These are phyloP conservation scores for Cytospora leucostoma DNA, from an alignment of 2,329 filamentous ascomycete genomes.

Conservation along the genomic window DNA sequence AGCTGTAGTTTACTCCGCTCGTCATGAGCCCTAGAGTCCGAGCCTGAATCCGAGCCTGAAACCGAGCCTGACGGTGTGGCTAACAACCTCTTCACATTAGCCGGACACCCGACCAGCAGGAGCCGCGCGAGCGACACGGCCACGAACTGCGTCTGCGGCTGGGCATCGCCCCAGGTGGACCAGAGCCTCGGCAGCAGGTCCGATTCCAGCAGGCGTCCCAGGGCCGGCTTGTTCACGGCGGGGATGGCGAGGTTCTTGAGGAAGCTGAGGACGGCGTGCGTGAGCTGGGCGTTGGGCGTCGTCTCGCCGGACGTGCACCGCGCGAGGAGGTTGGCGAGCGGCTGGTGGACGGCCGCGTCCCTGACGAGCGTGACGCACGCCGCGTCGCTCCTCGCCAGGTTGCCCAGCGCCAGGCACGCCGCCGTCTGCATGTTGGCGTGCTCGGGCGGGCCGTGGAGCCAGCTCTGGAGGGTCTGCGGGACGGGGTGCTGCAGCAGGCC, in stretches of 20 bases:
- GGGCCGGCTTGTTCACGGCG: conserved; percentile 51
- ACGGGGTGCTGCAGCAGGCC: conserved; percentile 34
- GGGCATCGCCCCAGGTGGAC: conserved; percentile 45
- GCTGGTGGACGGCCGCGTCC: conserved; percentile 44
- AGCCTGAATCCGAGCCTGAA: conserved; percentile 36
- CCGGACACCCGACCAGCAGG: conserved; percentile 53
- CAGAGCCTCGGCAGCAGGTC: conserved; percentile 55
- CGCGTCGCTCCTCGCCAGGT: conserved; percentile 61
- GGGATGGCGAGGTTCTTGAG: conserved; percentile 67
- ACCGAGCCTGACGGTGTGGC: conserved; percentile 36
- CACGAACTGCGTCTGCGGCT: conserved; percentile 61
- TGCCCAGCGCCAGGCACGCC: conserved; percentile 63
- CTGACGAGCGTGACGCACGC: conserved; percentile 53
- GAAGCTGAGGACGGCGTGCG: conserved; percentile 60
- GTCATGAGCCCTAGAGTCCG: conserved; percentile 36
- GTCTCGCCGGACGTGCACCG: conserved; percentile 36
- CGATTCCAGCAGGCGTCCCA: conserved; percentile 51
- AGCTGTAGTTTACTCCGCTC: conserved; percentile 39
- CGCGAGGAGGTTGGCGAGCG: conserved; percentile 49
- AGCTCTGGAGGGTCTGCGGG: conserved; percentile 42
- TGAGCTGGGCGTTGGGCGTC: conserved; percentile 44
- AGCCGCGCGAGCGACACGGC: conserved; percentile 60
- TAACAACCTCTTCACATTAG: conserved; percentile 55
- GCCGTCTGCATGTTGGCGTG: conserved; percentile 53
- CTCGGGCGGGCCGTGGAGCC: conserved; percentile 41